Base-by-base conservation (phyloP, 2,329 filamentous ascomycete species). In the Fusarium lateritium region DNA sequence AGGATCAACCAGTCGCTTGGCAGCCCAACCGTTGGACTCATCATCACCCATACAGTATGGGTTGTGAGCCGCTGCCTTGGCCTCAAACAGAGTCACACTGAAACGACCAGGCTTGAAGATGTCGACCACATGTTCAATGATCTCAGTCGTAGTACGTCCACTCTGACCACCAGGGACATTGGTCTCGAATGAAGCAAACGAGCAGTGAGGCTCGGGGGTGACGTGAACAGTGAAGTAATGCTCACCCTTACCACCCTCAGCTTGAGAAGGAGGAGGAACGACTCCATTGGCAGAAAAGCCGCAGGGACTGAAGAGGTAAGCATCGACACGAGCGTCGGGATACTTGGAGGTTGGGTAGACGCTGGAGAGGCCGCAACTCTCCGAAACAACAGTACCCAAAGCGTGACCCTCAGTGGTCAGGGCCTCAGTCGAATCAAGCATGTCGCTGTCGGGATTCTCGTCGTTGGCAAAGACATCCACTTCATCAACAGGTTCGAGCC, bases 211-310 rank as follows among this genome's bases (percentile, higher is more conserved):
- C 85, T 99, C 96, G 1, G 96, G 96, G 0, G 96, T 99, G 71
- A 99, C 96, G 77, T 99, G 96, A 24, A 99, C 96, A 2, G 95
- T 99, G 82, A 98, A 99, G 83, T 99, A 99, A 82, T 98, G 94
- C 40, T 89, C 91, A 6, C 87, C 83, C 53, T 84, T 84, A 63
- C 70, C 82, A 53, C 85, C 84, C 34, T 88, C 70, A n/a, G 61
- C 62, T 46, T 73, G 45, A 15, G 56, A 47, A 1, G 93, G 90
- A 49, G 94, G 91, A 8, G 96, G 96, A 42, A 99, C 88, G 21
- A 99, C 94, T 54, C 94, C 96, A 76, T 99, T 99, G 79, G 96
- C 96, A 8, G 94, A 98, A 82, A 97, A 99, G 61, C 96, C 96
- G 76, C 96, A 99, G 0, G 96, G 96, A 1, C 92, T 94, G 84